Evolutionary conservation across 495 filamentous ascomycete species (phyloP).

Genomic region (Talaromyces borbonicus): DNA sequence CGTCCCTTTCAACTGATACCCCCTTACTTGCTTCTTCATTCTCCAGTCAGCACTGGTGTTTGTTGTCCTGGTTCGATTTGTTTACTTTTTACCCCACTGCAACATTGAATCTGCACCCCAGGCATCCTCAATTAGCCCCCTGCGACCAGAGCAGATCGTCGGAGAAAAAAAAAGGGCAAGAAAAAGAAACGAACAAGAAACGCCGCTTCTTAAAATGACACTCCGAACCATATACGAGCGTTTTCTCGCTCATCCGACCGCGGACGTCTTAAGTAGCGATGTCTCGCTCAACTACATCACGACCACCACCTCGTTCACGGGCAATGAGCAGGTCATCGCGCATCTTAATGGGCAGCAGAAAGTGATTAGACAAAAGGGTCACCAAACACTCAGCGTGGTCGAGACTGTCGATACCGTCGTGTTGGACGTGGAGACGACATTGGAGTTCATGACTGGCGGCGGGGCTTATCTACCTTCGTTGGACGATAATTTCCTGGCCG

Average conservation of each 20-base stretch:
- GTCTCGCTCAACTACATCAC: conserved; percentile 87
- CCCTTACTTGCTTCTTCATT: no score
- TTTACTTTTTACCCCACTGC: no score
- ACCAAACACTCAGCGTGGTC: conserved; percentile 61
- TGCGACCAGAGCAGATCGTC: no score
- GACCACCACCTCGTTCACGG: conserved; percentile 52
- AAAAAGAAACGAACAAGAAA: no score
- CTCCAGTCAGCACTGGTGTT: no score
- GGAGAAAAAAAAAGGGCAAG: not conserved
- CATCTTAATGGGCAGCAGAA: conserved; percentile 58
- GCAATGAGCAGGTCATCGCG: conserved; percentile 62
- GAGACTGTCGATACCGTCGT: conserved; percentile 60
- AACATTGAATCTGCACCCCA: no score
- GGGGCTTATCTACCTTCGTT: conserved; percentile 82
- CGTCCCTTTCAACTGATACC: no score
- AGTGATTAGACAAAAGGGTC: conserved; percentile 63
- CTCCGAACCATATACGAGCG: conserved; percentile 62
- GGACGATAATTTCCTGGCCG: conserved; percentile 89
- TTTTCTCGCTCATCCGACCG: conserved; percentile 63
- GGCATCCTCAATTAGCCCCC: no score
- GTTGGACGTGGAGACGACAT: conserved; percentile 68
- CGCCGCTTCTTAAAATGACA: no score
- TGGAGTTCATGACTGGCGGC: conserved; percentile 73
- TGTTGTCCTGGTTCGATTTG: no score
- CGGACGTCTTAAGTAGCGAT: conserved; percentile 53